Evolutionary conservation across 306 rosid genomes (phyloP).

Genomic region (Dryas alaskensis): DNA sequence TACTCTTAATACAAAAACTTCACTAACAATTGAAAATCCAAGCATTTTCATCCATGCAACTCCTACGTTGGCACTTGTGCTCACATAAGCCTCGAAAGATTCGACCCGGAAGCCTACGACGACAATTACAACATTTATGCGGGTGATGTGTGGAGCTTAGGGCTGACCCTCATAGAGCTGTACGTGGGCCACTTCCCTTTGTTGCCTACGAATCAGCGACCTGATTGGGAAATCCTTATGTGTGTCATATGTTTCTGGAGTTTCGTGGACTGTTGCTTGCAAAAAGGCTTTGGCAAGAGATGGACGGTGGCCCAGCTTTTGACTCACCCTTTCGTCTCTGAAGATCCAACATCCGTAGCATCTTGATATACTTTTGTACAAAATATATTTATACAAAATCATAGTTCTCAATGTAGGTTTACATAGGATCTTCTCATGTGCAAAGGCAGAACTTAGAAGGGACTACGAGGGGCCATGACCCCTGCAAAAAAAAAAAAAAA

Average conservation of each 20-base stretch:
- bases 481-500: too few relatives aligned
- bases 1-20: too few relatives aligned
- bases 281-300: constrained; percentile 70
- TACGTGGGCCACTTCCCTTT: constrained; percentile 88
- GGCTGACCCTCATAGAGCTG: constrained; percentile 76
- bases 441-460: too few relatives aligned
- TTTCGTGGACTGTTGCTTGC: constrained; percentile 69
- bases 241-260: constrained; percentile 82
- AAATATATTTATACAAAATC: too few relatives aligned
- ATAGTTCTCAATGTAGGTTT: too few relatives aligned
- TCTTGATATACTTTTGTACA: too few relatives aligned
- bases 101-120: constrained; percentile 76
- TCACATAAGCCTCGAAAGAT: constrained; percentile 93
- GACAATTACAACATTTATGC: constrained; percentile 80
- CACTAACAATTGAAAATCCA: too few relatives aligned
- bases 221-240: constrained; percentile 88
- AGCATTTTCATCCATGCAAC: too few relatives aligned
- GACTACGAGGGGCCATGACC: too few relatives aligned
- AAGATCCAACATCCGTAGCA: constrained; percentile 22
- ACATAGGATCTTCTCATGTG: too few relatives aligned
- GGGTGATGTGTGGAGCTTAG: constrained; percentile 87
- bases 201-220: constrained; percentile 75
- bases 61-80: constrained; percentile 92
- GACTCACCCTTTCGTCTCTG: constrained; percentile 62
- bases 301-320: constrained; percentile 70